phyloP scores from a whole-genome alignment of 371 early-diverging fungal genomes.

The Mortierella sp. region DNA sequence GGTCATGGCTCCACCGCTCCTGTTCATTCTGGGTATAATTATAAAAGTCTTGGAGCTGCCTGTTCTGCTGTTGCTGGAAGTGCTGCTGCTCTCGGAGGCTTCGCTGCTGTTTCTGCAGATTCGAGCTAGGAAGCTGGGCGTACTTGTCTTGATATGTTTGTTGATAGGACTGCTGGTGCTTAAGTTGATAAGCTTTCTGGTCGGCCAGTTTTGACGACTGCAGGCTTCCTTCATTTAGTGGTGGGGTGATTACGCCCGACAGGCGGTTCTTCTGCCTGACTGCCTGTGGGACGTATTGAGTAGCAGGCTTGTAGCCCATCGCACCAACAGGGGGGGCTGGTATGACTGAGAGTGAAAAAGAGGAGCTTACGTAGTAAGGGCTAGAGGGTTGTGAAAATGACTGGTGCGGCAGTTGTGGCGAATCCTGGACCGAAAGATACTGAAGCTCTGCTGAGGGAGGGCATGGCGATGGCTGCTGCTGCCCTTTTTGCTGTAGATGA shows the following conservation, averaged over 20 bases:
- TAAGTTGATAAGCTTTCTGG: constrained; percentile 20
- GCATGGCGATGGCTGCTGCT: constrained; percentile 19
- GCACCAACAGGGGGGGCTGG: background rate
- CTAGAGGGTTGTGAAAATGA: constrained; percentile 1
- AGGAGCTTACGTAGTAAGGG: background rate
- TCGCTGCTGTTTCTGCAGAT: constrained; percentile 10
- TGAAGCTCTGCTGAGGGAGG: constrained; percentile 43
- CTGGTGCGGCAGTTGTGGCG: constrained; percentile 23
- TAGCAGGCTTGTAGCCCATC: constrained; percentile 14
- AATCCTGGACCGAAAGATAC: constrained; percentile 31
- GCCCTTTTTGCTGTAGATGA: constrained; percentile 21
- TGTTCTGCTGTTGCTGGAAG: constrained; percentile 23
- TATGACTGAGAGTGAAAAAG: background rate
- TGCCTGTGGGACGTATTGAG: constrained; percentile 39
- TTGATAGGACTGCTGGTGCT: constrained; percentile 15
- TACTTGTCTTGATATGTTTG: background rate
- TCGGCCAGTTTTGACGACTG: constrained; percentile 13
- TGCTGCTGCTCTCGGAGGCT: constrained; percentile 8
- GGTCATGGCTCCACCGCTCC: constrained; percentile 16
- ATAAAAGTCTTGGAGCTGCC: constrained; percentile 44
- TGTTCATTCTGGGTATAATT: constrained; percentile 40
- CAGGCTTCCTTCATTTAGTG: constrained; percentile 1
- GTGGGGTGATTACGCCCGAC: constrained; percentile 20
- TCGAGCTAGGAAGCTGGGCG: background rate
- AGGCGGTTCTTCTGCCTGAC: constrained; percentile 28